These are phyloP conservation scores for Clarireedia hainanense DNA, from an alignment of 2,329 filamentous ascomycete genomes.

Conservation along the genomic window DNA sequence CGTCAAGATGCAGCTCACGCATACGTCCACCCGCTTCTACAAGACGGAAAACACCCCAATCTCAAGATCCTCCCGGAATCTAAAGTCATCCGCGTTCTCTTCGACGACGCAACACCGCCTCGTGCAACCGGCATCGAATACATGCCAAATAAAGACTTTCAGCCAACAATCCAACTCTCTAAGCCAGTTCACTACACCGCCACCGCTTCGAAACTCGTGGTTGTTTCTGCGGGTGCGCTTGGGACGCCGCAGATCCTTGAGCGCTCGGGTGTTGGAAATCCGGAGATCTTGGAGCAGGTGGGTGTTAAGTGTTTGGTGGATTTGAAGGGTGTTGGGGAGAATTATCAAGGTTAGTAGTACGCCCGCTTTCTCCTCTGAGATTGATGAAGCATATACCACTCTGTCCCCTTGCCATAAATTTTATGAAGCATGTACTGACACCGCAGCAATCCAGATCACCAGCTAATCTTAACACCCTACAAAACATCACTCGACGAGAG, in stretches of 20 bases:
- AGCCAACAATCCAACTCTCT: slow-evolving; percentile 27
- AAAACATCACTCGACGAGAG: slow-evolving; percentile 36
- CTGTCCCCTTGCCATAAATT: background rate
- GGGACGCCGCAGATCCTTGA: slow-evolving; percentile 43
- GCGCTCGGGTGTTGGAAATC: slow-evolving; percentile 52
- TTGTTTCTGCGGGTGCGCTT: slow-evolving; percentile 34
- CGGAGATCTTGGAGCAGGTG: slow-evolving; percentile 39
- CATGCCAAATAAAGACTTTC: slow-evolving; percentile 39
- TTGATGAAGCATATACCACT: no score
- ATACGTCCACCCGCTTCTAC: slow-evolving; percentile 46
- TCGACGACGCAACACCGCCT: slow-evolving; percentile 39
- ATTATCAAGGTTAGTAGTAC: slow-evolving; percentile 36
- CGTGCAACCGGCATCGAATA: slow-evolving; percentile 53
- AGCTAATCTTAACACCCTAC: slow-evolving; percentile 47
- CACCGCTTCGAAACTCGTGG: slow-evolving; percentile 47
- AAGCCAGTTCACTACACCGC: slow-evolving; percentile 32
- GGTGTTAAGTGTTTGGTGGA: slow-evolving; percentile 40
- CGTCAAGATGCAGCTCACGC: slow-evolving; percentile 50
- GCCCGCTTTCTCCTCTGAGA: background rate
- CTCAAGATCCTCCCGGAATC: slow-evolving; percentile 51
- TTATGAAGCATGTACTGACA: background rate
- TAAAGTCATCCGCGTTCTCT: slow-evolving; percentile 47
- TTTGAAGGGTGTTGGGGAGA: slow-evolving; percentile 44
- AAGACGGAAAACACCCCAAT: slow-evolving; percentile 44
- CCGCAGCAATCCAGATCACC: slow-evolving; percentile 33